These are phyloP conservation scores for Pythium rishiriense DNA, from an alignment of 352 stramenopile species.

Conservation along the genomic window DNA sequence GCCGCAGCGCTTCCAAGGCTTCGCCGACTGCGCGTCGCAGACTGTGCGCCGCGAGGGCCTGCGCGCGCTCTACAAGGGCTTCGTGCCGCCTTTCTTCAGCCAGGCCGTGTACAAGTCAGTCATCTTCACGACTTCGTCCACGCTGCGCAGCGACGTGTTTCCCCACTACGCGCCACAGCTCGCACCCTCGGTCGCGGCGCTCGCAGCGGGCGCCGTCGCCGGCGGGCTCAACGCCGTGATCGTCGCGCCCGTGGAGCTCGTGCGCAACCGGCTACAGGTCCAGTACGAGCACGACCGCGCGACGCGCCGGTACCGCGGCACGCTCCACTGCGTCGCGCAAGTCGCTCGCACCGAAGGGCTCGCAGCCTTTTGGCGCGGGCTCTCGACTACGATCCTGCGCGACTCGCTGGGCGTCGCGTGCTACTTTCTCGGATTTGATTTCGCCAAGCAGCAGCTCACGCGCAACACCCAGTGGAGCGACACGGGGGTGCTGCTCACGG, in stretches of 20 bases:
- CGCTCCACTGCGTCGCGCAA: constrained; percentile 55
- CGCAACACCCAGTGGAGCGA: constrained; percentile 35
- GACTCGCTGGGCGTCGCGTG: constrained; percentile 84
- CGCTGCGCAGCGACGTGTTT: constrained; percentile 56
- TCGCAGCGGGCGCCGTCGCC: constrained; percentile 57
- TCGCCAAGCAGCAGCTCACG: constrained; percentile 47
- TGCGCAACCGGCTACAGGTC: constrained; percentile 80
- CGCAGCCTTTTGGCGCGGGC: constrained; percentile 69
- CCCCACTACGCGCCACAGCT: constrained; percentile 33
- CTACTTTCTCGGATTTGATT: constrained; percentile 88
- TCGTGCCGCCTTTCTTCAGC: constrained; percentile 85
- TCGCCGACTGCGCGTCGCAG: constrained; percentile 59
- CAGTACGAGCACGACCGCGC: constrained; percentile 61
- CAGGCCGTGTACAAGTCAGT: constrained; percentile 89
- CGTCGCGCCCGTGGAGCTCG: constrained; percentile 74
- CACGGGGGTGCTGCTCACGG: constrained; percentile 52
- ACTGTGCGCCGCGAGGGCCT: constrained; percentile 66
- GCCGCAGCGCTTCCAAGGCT: constrained; percentile 54
- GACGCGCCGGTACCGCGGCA: constrained; percentile 51
- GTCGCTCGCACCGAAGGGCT: constrained; percentile 63
- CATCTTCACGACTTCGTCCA: constrained; percentile 81
- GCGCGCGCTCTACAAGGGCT: constrained; percentile 79
- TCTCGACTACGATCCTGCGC: constrained; percentile 74
- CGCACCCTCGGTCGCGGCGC: constrained; percentile 44
- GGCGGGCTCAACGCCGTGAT: constrained; percentile 76